phyloP scores from a whole-genome alignment of 768 basidiomycete species.

The Sistotremastrum suecicum region DNA sequence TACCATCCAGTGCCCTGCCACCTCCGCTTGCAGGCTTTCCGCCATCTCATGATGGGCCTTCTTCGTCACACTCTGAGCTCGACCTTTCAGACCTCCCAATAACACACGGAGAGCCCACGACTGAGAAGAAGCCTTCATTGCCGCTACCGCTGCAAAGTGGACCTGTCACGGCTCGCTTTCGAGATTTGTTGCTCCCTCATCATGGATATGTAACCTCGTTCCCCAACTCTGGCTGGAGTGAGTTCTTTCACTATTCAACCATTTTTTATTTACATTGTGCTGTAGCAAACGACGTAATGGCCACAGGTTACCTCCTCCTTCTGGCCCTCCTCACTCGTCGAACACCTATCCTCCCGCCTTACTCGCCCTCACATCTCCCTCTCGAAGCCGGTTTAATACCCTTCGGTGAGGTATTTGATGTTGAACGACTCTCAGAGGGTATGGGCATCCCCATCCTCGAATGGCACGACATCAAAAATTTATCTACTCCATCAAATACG shows the following conservation, averaged over 20 bases:
- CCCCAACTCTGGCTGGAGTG: constrained; percentile 69
- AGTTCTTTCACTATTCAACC: constrained; percentile 13
- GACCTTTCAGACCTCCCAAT: too few species aligned
- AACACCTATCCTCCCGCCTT: constrained; percentile 25
- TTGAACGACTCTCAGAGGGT: constrained; percentile 20
- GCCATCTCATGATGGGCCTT: too few species aligned
- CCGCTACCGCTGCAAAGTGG: too few species aligned
- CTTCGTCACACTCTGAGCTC: too few species aligned
- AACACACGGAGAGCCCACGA: too few species aligned
- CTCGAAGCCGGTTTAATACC: constrained; percentile 18
- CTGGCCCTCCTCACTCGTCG: constrained; percentile 25
- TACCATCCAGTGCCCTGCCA: too few species aligned
- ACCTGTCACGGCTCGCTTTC: too few species aligned
- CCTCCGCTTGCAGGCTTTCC: too few species aligned
- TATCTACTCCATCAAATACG: constrained; percentile 4
- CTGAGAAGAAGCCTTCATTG: too few species aligned
- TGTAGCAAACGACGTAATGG: constrained; percentile 67
- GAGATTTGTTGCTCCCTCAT: too few species aligned
- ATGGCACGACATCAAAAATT: constrained; percentile 28
- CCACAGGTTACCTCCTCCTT: constrained; percentile 37
- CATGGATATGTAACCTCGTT: constrained; percentile 50
- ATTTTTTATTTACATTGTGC: background rate
- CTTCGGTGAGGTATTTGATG: constrained; percentile 30
- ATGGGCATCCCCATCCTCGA: constrained; percentile 26
- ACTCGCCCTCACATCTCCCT: constrained; percentile 25